Conservation (phyloP, 495 filamentous ascomycete species). For the Polyplosphaeria fusca region DNA sequence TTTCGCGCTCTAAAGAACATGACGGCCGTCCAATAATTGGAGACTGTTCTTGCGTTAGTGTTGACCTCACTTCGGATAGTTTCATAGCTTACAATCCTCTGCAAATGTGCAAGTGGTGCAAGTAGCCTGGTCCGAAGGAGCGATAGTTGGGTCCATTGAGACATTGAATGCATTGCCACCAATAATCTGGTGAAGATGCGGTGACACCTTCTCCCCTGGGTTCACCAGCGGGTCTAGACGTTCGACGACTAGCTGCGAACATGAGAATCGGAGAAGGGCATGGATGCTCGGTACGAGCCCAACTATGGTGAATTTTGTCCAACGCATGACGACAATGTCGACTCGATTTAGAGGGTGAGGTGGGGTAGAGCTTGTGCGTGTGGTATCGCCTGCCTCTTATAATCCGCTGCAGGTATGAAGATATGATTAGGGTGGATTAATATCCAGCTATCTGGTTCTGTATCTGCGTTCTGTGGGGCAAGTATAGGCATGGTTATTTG, state of each 20-base stretch:
- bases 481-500: no score
- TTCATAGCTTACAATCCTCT: conserved; percentile 4
- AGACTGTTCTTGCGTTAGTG: no score
- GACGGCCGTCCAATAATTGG: conserved; percentile 29
- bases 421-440: no score
- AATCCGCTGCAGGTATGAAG: no score
- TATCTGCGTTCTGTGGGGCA: no score
- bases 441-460: no score
- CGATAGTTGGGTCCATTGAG: conserved; percentile 13
- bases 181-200: conserved; percentile 24
- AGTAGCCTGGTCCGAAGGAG: conserved; percentile 4
- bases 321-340: conserved; percentile 3
- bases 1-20: conserved; percentile 24
- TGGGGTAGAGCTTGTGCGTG: no score
- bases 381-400: no score
- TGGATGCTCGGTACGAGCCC: conserved; percentile 11
- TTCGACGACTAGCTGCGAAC: conserved; percentile 24
- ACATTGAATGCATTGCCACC: conserved; percentile 24
- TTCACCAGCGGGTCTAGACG: conserved; percentile 25
- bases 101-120: conserved; percentile 24
- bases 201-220: conserved; percentile 6
- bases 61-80: not conserved
- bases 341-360: no score
- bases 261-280: conserved; percentile 26
- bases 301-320: not conserved